A percentile compares a stretch with the other conserved stretches of the same genome.
Evolutionary conservation across 140 eudicot genomes (phyloP).

Genomic region (Bidens hawaiensis): DNA sequence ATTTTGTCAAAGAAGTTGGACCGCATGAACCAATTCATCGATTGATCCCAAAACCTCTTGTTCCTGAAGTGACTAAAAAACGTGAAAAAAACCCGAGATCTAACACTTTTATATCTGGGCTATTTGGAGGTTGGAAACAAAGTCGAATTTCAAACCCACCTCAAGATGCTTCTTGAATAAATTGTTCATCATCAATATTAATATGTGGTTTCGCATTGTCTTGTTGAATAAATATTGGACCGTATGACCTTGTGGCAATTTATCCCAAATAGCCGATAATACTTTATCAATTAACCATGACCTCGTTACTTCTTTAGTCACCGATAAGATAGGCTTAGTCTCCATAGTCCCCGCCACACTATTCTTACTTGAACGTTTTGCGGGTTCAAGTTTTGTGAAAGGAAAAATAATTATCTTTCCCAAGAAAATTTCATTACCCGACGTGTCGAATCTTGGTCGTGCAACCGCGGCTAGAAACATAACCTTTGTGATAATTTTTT

Average conservation of each 20-base stretch:
- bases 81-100: neutral
- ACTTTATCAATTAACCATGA: no score
- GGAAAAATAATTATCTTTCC: slow-evolving; percentile 14
- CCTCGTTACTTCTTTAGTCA: no score
- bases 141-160: slow-evolving; percentile 1
- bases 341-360: neutral
- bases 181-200: no score
- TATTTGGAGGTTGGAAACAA: neutral
- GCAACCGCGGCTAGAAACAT: no score
- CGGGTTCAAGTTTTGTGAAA: neutral
- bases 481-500: no score
- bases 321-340: no score
- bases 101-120: neutral
- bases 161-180: neutral
- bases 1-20: neutral
- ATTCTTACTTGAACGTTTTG: slow-evolving; percentile 11
- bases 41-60: no score
- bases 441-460: no score
- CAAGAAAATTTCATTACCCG: no score
- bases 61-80: neutral
- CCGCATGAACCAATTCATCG: neutral
- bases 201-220: no score
- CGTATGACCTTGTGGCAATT: slow-evolving; percentile 7
- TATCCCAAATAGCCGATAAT: no score
- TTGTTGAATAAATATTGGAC: slow-evolving; percentile 1